Evolutionary conservation across 1,284 basidiomycete species (phyloP).

Genomic region (Leccinum pachyderme): DNA sequence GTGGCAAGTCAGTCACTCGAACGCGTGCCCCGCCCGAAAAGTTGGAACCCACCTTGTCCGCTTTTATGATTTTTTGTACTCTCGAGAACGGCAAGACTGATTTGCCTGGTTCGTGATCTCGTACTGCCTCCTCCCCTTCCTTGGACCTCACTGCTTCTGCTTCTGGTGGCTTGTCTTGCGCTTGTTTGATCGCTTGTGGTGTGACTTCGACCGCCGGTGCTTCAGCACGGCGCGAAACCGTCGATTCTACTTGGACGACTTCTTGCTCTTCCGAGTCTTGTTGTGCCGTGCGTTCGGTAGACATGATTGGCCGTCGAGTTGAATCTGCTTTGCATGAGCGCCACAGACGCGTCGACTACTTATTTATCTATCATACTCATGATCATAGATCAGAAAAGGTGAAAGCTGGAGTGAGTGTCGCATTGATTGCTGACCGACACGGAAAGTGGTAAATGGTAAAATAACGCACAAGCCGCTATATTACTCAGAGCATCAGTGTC

Average conservation of each 20-base stretch:
- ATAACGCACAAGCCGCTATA: background rate
- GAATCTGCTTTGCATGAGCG: constrained; percentile 1
- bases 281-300: constrained; percentile 7
- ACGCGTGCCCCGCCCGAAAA: background rate
- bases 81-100: constrained; percentile 67
- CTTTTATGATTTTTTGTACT: constrained; percentile 78
- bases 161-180: constrained; percentile 13
- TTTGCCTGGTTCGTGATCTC: constrained; percentile 54
- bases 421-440: constrained; percentile 26
- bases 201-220: constrained; percentile 6
- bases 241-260: constrained; percentile 4
- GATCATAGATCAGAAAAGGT: constrained; percentile 59
- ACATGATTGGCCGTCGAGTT: constrained; percentile 15
- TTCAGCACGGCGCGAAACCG: constrained; percentile 9
- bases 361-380: background rate
- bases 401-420: constrained; percentile 49
- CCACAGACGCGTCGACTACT: constrained; percentile 4
- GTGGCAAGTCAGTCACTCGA: constrained; percentile 7
- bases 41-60: constrained; percentile 56
- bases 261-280: constrained; percentile 7
- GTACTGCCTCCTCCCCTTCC: constrained; percentile 7
- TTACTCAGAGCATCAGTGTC: constrained; percentile 1
- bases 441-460: constrained; percentile 5
- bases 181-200: constrained; percentile 4
- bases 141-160: constrained; percentile 16